Conservation (phyloP, 1,284 basidiomycete species). For the Mycena citricolor region DNA sequence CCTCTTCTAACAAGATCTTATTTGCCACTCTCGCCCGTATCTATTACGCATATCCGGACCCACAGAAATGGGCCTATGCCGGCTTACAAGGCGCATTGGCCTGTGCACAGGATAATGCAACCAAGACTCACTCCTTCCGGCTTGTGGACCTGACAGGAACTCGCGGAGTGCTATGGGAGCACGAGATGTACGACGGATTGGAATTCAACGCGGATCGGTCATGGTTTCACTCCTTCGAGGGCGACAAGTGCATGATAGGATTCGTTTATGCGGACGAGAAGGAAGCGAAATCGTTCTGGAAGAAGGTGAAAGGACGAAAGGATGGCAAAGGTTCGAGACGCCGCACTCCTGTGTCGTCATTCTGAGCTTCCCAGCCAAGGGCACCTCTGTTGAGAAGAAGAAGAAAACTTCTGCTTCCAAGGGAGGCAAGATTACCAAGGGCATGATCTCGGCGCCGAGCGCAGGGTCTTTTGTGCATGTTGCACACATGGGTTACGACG, state of each 20-base stretch:
- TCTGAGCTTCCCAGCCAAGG: slow-evolving; percentile 3
- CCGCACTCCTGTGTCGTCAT: slow-evolving; percentile 2
- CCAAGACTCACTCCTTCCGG: slow-evolving; percentile 64
- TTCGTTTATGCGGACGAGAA: slow-evolving; percentile 88
- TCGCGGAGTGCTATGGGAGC: slow-evolving; percentile 90
- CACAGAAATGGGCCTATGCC: slow-evolving; percentile 78
- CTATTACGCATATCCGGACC: slow-evolving; percentile 82
- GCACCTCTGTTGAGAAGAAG: slow-evolving; percentile 36
- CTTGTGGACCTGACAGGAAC: slow-evolving; percentile 84
- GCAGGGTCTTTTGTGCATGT: slow-evolving; percentile 85
- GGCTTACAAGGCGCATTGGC: slow-evolving; percentile 85
- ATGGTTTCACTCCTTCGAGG: slow-evolving; percentile 92
- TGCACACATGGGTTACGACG: slow-evolving; percentile 94
- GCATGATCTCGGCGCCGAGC: slow-evolving; percentile 80
- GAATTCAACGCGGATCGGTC: slow-evolving; percentile 85
- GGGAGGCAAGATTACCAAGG: slow-evolving; percentile 25
- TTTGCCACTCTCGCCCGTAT: slow-evolving; percentile 80
- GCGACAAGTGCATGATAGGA: slow-evolving; percentile 89
- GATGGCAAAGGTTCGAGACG: slow-evolving; percentile 43
- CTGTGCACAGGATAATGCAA: slow-evolving; percentile 64
- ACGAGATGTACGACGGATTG: slow-evolving; percentile 87
- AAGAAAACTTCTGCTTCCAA: slow-evolving; percentile 23
- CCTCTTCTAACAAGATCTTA: slow-evolving; percentile 67
- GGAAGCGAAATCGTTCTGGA: slow-evolving; percentile 87
- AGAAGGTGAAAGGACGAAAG: slow-evolving; percentile 81